Evolutionary conservation across 805 yeast genomes (phyloP).

Genomic region (Kodamaea nitidulidarum): DNA sequence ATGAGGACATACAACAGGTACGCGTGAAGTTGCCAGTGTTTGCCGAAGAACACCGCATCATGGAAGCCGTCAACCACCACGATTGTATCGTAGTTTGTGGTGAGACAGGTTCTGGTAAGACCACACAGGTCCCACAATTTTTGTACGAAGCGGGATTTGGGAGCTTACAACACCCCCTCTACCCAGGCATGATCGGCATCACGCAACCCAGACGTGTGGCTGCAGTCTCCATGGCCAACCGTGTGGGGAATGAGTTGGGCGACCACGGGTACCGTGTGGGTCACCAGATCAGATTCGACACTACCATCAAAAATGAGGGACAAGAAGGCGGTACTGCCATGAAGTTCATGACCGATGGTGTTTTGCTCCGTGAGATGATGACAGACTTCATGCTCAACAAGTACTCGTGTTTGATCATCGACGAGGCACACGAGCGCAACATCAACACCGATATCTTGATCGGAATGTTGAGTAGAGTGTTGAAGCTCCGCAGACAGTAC

Average conservation of each 20-base stretch:
- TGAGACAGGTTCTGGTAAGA: conserved; percentile 98
- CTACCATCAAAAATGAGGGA: conserved; percentile 52
- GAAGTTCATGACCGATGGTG: conserved; percentile 95
- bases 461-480: conserved; percentile 88
- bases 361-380: conserved; percentile 88
- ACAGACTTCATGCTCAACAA: conserved; percentile 73
- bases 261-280: conserved; percentile 67
- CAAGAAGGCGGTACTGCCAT: conserved; percentile 52
- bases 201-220: conserved; percentile 97
- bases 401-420: conserved; percentile 84
- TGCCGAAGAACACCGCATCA: conserved; percentile 83
- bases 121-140: conserved; percentile 97
- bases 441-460: conserved; percentile 93
- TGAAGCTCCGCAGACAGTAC: conserved; percentile 60
- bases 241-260: conserved; percentile 76
- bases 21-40: conserved; percentile 81
- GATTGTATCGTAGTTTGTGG: conserved; percentile 92
- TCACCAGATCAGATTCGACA: conserved; percentile 79
- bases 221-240: conserved; percentile 83
- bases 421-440: conserved; percentile 97
- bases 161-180: conserved; percentile 44
- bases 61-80: conserved; percentile 94
- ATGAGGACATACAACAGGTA: conserved; percentile 59
- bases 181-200: conserved; percentile 91
- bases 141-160: conserved; percentile 92